Base-by-base conservation (phyloP, 805 yeast species). In the Starmerella floricola region DNA sequence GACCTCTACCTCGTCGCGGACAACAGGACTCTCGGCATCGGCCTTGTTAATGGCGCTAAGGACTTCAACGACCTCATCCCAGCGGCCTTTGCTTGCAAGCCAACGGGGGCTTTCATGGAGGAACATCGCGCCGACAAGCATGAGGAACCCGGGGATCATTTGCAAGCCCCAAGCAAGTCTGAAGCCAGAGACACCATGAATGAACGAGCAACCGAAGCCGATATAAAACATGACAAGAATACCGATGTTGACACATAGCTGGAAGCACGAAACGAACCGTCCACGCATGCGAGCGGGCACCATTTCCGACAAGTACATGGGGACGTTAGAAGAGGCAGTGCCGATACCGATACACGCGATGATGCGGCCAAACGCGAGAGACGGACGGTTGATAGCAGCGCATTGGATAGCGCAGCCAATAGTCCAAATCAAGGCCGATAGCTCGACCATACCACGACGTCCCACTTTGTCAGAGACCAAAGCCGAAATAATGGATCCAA, bases 81-180 rank as follows among this genome's bases (percentile, higher is more conserved):
- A 55, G 19, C 69, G 61, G 47, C 72, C 73, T 49, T 73, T 72
- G 38, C 72, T 72, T 24, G 83, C 77, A 46, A 62, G 72, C 62
- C 63, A 83, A 55, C 94, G 70, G 31, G 94, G 93, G 32, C 81
- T 69, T 55, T 82, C 94, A 18, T 93, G 87, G 31, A 82, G 64
- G 49, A 76, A 66, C 38, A 72, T 56, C 62, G 83, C 65, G 21
- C 91, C 93, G n/a, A 61, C 47, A 35, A 67, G 65, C 36, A 83
- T 66, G 24, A 78, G 57, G 1, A 71, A 45, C n/a, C 84, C 76
- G 78, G 86, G 83, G 6, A 74, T 50, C 52, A 79, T 71, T 62
- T 80, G 87, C 28, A 82, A 52, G 12, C 78, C 86, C 50, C 81
- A 70, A 8, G 94, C 93, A 31, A 83, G 69, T 49, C 85, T 67